Evolutionary conservation across 2,329 filamentous ascomycete genomes (phyloP).

Genomic region (Monilinia fructicola): DNA sequence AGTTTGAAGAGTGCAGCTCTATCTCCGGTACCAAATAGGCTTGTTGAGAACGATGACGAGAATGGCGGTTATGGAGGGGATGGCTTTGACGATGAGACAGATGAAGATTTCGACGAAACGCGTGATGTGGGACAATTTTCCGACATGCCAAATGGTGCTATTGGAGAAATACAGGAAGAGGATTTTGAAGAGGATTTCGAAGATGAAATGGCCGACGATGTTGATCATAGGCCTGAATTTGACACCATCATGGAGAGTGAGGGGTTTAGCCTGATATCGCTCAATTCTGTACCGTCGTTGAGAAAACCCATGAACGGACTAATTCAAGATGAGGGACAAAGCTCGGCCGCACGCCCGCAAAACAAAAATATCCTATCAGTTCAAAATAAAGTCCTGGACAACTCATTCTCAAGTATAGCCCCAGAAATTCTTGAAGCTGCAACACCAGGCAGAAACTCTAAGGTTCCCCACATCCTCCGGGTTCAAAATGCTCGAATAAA

Average conservation of each 20-base stretch:
- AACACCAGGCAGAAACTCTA: constrained; percentile 27
- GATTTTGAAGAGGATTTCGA: constrained; percentile 18
- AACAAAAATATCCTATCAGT: constrained; percentile 28
- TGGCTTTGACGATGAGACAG: constrained; percentile 2
- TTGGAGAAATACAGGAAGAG: constrained; percentile 12
- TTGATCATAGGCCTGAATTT: constrained; percentile 46
- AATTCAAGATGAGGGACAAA: constrained; percentile 31
- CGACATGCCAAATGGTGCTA: neutral
- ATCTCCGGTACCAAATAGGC: neutral
- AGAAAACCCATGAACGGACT: constrained; percentile 45
- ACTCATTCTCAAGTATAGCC: constrained; percentile 36
- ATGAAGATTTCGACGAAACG: constrained; percentile 21
- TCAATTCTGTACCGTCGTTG: constrained; percentile 53
- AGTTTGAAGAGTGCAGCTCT: neutral
- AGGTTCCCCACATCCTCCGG: constrained; percentile 27
- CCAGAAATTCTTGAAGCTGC: constrained; percentile 32
- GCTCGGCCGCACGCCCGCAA: constrained; percentile 16
- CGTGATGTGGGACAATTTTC: constrained; percentile 1
- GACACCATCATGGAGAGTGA: constrained; percentile 58
- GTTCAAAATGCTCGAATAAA: constrained; percentile 27
- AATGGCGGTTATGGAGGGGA: constrained; percentile 10
- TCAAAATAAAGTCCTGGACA: constrained; percentile 26
- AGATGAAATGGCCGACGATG: constrained; percentile 39
- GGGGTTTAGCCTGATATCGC: constrained; percentile 57
- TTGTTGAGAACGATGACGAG: constrained; percentile 11